Evolutionary conservation across 176 grass and related monocot species (phyloP).

Genomic region (Carex parvula): DNA sequence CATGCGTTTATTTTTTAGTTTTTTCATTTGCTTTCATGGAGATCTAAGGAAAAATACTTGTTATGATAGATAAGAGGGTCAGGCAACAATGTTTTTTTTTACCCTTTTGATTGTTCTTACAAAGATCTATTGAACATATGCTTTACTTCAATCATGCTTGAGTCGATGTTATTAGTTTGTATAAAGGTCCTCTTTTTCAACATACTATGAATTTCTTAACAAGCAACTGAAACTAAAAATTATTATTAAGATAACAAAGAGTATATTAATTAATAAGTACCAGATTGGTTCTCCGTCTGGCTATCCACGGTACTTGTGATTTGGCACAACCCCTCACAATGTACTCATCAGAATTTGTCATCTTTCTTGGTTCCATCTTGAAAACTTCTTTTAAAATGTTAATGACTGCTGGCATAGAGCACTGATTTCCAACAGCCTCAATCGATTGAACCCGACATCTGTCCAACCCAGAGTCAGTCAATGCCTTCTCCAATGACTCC

Average conservation of each 20-base stretch:
- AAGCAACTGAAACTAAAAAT: not conserved
- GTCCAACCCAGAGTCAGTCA: constrained; percentile 44
- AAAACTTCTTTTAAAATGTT: constrained; percentile 72
- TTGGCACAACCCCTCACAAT: constrained; percentile 61
- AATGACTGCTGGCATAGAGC: constrained; percentile 66
- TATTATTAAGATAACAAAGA: not conserved
- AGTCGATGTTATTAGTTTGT: not conserved
- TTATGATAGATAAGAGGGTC: not conserved
- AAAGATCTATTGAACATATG: not conserved
- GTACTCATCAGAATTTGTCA: constrained; percentile 70
- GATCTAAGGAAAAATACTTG: not conserved
- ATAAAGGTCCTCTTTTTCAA: not conserved
- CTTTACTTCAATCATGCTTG: not conserved
- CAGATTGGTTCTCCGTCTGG: not conserved
- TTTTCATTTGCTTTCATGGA: too few species aligned
- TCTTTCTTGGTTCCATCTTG: constrained; percentile 47
- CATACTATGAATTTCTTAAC: not conserved
- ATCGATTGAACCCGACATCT: constrained; percentile 46
- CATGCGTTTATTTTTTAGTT: too few species aligned
- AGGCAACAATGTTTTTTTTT: not conserved
- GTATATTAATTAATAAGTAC: not conserved
- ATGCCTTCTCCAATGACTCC: constrained; percentile 51
- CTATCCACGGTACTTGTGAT: constrained; percentile 11
- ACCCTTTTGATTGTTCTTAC: not conserved
- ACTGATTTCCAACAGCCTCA: constrained; percentile 65